These are phyloP conservation scores for Russula emetica DNA, from an alignment of 768 basidiomycete species.

Conservation along the genomic window DNA sequence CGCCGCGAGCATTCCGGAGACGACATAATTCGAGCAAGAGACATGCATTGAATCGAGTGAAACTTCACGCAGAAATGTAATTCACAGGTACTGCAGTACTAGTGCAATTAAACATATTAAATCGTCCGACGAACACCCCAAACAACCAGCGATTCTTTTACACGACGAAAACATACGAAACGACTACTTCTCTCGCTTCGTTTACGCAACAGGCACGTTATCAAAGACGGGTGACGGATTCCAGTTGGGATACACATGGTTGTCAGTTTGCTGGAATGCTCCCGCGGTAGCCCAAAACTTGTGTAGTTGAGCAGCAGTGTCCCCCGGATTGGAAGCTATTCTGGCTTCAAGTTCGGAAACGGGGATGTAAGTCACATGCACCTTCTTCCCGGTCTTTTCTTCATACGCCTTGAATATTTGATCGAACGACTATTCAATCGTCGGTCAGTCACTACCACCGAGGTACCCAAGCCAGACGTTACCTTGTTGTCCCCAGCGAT, in stretches of 20 bases:
- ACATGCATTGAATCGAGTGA: too few relatives aligned
- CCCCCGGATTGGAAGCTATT: background rate
- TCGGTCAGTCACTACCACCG: background rate
- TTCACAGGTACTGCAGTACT: too few relatives aligned
- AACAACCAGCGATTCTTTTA: too few relatives aligned
- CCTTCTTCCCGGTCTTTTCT: background rate
- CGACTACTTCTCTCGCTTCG: background rate
- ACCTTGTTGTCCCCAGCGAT: background rate
- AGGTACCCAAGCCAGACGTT: background rate
- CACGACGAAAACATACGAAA: too few relatives aligned
- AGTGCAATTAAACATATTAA: too few relatives aligned
- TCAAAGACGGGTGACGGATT: background rate
- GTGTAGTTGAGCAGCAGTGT: too few relatives aligned
- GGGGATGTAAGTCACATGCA: background rate
- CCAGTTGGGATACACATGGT: slow-evolving; percentile 22
- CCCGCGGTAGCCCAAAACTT: background rate
- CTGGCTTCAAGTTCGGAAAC: background rate
- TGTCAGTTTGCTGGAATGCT: slow-evolving; percentile 9
- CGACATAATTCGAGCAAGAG: too few relatives aligned
- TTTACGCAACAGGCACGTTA: background rate
- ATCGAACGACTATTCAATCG: background rate
- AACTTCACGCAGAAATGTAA: too few relatives aligned
- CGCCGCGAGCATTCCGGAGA: too few relatives aligned
- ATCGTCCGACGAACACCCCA: too few relatives aligned
- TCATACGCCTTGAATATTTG: background rate